Percentiles rank a stretch among this genome's conserved stretches.
Conservation (phyloP, 225 moss, liverwort and hornwort species). For the Physcomitrium patens region DNA sequence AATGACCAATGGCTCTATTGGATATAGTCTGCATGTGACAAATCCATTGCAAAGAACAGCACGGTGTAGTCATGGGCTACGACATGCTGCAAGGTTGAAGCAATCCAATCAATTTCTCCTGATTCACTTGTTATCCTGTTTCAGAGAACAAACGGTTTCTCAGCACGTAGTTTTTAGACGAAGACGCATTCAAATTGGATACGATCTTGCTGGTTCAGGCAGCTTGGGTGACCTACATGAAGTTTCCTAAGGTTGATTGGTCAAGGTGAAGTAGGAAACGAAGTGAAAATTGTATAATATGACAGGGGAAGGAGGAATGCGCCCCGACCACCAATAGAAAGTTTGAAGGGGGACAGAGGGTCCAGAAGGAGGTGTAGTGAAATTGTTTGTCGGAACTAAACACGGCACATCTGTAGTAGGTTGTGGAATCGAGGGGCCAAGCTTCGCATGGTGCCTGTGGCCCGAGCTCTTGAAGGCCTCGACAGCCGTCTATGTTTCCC, state of each 20-base stretch:
- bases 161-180: not conserved
- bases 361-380: constrained; percentile 62
- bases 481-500: constrained; percentile 33
- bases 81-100: constrained; percentile 46
- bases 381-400: constrained; percentile 41
- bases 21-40: constrained; percentile 50
- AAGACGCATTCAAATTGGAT: too few relatives aligned
- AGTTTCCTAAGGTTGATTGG: too few relatives aligned
- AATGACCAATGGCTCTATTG: constrained; percentile 44
- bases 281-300: too few relatives aligned
- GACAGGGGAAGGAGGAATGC: not conserved
- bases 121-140: constrained; percentile 43
- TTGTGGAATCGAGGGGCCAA: constrained; percentile 53
- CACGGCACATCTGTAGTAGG: constrained; percentile 59
- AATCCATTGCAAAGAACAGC: constrained; percentile 47
- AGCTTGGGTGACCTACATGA: too few relatives aligned
- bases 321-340: constrained; percentile 21
- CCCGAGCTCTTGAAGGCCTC: constrained; percentile 50
- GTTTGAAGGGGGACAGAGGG: constrained; percentile 48
- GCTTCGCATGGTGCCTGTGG: constrained; percentile 57
- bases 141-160: not conserved
- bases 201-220: too few relatives aligned
- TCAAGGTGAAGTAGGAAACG: not conserved
- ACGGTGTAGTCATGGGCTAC: constrained; percentile 33
- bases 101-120: constrained; percentile 44